Evolutionary conservation across 2,329 filamentous ascomycete species (phyloP), one percentile per base, ranked within the genome.

Genomic region (Fusarium sp.): DNA sequence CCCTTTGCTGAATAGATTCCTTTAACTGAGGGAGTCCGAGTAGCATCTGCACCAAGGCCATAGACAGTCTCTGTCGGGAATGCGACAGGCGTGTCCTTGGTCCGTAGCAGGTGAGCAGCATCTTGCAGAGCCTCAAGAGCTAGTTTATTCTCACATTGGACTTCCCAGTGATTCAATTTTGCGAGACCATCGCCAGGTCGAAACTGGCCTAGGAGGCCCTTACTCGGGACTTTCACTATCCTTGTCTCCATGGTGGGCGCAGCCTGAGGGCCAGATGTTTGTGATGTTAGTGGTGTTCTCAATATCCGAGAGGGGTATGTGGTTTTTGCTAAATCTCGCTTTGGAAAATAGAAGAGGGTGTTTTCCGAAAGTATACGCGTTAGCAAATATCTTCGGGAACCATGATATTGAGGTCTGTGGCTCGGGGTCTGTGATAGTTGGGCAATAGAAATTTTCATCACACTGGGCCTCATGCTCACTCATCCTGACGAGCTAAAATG

Each of bases 11-110:
- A 87, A 82, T 96, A 99, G 74, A 99, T 99, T n/a, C 95, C 95
- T 78, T 88, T 91, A 12, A 98, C 95, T 5, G 95, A 93, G 30
- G 85, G 86, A 77, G 91, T 94, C 76, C 94, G 90, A 31, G 95
- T 98, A 16, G 96, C 96, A 83, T 98, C 96, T 20, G 96, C 96
- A n/a, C 95, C 96, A 13, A 99, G 88, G 0, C 96, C 96, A 80
- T 99, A 99, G 2, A 99, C 96, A 1, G 96, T 99, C 83, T 99
- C 96, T 0, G 96, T 99, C 2, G 96, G 96, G 80, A 99, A 99
- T 3, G 94, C 96, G 53, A 99, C 94, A 9, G 96, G 96, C 7
- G 88, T 88, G 79, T 93, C 88, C 57, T 88, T 91, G 24, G 86
- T 86, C 57, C 86, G 88, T 39, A 97, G 85, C 72, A 91, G 87